Conservation (phyloP, 83 land plant species). For the Picea abies region DNA sequence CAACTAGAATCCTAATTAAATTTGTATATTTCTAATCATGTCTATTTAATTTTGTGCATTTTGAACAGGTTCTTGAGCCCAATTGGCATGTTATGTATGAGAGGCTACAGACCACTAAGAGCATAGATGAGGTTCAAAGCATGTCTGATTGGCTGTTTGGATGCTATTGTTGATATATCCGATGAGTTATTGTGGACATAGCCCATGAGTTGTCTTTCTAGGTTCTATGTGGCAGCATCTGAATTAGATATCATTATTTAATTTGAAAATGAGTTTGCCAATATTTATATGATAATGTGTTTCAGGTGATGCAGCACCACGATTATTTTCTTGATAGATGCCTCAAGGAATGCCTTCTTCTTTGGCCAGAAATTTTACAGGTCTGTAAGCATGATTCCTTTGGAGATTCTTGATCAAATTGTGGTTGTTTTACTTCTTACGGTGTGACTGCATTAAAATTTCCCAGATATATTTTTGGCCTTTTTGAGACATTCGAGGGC, state of each 20-base stretch:
- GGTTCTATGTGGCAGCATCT: neutral
- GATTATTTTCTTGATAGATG: conserved; percentile 94
- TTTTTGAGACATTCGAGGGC: neutral
- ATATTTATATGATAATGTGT: conserved; percentile 14
- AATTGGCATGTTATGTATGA: conserved; percentile 98
- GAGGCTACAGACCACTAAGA: conserved; percentile 78
- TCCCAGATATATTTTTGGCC: too few relatives aligned
- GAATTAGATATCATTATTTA: neutral
- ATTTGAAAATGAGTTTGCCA: neutral
- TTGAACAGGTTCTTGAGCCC: conserved; percentile 92
- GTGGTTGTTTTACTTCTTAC: too few relatives aligned
- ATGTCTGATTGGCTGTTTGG: neutral
- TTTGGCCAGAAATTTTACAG: conserved; percentile 89
- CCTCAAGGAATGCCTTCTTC: conserved; percentile 91
- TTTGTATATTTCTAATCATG: neutral
- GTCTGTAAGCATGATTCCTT: conserved; percentile 30
- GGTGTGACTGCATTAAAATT: neutral
- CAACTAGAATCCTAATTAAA: neutral
- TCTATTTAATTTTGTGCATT: neutral
- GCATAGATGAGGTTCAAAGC: conserved; percentile 91
- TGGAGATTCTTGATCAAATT: too few relatives aligned
- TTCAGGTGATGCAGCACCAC: conserved; percentile 94
- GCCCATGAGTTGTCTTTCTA: neutral
- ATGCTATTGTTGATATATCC: conserved; percentile 13
- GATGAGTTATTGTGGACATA: conserved; percentile 14